Conservation (phyloP, 345 rosid genomes). For the Heritiera littoralis region DNA sequence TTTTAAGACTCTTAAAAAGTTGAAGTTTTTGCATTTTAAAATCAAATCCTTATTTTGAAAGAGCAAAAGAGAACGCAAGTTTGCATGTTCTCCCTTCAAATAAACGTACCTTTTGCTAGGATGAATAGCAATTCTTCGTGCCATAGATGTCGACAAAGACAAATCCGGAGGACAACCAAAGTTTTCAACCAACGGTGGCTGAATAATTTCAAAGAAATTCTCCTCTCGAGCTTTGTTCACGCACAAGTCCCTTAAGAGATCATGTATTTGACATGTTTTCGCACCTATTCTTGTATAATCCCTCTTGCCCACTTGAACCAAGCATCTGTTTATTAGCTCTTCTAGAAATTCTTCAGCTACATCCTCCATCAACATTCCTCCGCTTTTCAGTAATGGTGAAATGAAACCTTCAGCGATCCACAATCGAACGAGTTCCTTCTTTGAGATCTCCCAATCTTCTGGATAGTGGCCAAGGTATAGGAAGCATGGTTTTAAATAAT, state of each 20-base stretch:
- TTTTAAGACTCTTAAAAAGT: not conserved
- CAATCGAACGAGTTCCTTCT: not conserved
- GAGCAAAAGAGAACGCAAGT: not conserved
- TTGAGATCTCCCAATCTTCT: slow-evolving; percentile 6
- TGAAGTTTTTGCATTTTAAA: slow-evolving; percentile 3
- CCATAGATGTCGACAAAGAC: not conserved
- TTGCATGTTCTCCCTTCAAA: not conserved
- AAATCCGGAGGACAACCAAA: too few species aligned
- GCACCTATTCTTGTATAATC: not conserved
- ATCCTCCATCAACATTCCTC: not conserved
- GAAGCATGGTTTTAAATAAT: slow-evolving; percentile 39
- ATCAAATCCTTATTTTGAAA: not conserved
- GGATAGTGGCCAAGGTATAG: slow-evolving; percentile 30
- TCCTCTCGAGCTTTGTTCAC: slow-evolving; percentile 1
- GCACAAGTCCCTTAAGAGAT: slow-evolving; percentile 21
- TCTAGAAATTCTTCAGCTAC: not conserved
- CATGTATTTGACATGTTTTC: slow-evolving; percentile 21
- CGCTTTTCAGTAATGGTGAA: not conserved
- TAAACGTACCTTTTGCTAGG: not conserved
- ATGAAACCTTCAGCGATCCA: not conserved
- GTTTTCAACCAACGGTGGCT: not conserved
- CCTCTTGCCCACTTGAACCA: not conserved
- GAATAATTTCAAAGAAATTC: slow-evolving; percentile 7
- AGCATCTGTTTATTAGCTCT: not conserved
- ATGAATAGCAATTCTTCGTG: slow-evolving; percentile 1